These are phyloP conservation scores for Neonectria neomacrospora DNA, from an alignment of 2,329 filamentous ascomycete genomes.

Conservation along the genomic window DNA sequence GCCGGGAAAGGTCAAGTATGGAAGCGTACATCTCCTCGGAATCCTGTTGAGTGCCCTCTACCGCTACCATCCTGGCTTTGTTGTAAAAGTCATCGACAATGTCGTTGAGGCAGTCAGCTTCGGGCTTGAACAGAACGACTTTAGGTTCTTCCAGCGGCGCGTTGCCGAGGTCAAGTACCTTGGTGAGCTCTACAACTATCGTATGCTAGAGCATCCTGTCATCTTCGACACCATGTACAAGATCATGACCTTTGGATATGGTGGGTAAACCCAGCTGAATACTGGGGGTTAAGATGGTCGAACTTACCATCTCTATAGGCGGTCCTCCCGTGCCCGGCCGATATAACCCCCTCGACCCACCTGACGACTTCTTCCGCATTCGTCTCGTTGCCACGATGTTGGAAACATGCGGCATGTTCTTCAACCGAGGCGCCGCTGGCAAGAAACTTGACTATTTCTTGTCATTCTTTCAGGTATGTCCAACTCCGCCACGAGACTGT, in stretches of 20 bases:
- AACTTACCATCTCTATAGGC: conserved; percentile 55
- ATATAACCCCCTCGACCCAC: conserved; percentile 82
- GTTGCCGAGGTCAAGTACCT: conserved; percentile 97
- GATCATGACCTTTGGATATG: conserved; percentile 91
- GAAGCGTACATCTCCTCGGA: conserved; percentile 92
- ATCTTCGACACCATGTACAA: conserved; percentile 97
- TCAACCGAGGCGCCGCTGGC: conserved; percentile 90
- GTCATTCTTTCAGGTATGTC: conserved; percentile 83
- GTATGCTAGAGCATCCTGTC: conserved; percentile 93
- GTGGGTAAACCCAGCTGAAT: conserved; percentile 50
- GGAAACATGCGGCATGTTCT: conserved; percentile 96
- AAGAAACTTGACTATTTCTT: conserved; percentile 99
- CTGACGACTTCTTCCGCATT: conserved; percentile 96
- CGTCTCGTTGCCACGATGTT: conserved; percentile 88
- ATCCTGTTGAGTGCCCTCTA: conserved; percentile 90
- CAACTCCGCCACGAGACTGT: neutral
- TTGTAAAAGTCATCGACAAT: conserved; percentile 91
- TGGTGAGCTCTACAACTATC: conserved; percentile 96
- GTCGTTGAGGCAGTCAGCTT: conserved; percentile 87
- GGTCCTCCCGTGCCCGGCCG: conserved; percentile 84
- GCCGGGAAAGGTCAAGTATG: conserved; percentile 96
- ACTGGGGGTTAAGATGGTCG: neutral
- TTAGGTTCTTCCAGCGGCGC: conserved; percentile 94
- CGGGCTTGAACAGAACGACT: conserved; percentile 94
- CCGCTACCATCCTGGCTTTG: conserved; percentile 91